These are phyloP conservation scores for Pichia deserticola DNA, from an alignment of 805 yeast species.

Conservation along the genomic window DNA sequence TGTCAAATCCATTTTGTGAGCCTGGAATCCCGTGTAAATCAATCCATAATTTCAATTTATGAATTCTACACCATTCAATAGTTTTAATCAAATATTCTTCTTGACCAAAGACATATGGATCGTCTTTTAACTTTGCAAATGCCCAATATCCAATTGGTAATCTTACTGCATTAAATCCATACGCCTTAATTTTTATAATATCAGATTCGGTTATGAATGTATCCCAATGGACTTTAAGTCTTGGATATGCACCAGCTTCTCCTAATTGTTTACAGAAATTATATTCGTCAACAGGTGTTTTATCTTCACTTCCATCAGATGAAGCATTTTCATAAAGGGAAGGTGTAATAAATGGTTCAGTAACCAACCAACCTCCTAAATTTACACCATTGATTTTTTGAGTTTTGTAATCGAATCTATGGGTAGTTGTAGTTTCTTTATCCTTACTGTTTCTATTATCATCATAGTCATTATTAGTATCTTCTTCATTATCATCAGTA, in stretches of 20 bases:
- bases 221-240: conserved; percentile 48
- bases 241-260: conserved; percentile 31
- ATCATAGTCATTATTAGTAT: conserved; percentile 4
- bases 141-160: conserved; percentile 84
- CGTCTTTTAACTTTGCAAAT: conserved; percentile 40
- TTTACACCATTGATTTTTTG: conserved; percentile 38
- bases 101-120: conserved; percentile 64
- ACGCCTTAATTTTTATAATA: conserved; percentile 39
- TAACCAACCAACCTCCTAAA: conserved; percentile 66
- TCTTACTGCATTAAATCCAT: conserved; percentile 64
- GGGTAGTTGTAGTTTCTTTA: conserved; percentile 2
- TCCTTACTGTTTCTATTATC: conserved; percentile 5
- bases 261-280: conserved; percentile 46
- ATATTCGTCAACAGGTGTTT: conserved; percentile 56
- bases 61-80: conserved; percentile 55
- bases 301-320: conserved; percentile 10
- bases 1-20: conserved; percentile 82
- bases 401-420: conserved; percentile 15
- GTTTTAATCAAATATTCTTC: conserved; percentile 57
- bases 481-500: background rate
- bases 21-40: conserved; percentile 82
- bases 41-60: conserved; percentile 60
- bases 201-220: conserved; percentile 54
- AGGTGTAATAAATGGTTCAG: conserved; percentile 68
- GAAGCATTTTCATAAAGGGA: conserved; percentile 39